Percentiles rank a stretch among this genome's conserved stretches.
Conservation (phyloP, 2,329 filamentous ascomycete genomes). For the Trichoderma citrinoviride region DNA sequence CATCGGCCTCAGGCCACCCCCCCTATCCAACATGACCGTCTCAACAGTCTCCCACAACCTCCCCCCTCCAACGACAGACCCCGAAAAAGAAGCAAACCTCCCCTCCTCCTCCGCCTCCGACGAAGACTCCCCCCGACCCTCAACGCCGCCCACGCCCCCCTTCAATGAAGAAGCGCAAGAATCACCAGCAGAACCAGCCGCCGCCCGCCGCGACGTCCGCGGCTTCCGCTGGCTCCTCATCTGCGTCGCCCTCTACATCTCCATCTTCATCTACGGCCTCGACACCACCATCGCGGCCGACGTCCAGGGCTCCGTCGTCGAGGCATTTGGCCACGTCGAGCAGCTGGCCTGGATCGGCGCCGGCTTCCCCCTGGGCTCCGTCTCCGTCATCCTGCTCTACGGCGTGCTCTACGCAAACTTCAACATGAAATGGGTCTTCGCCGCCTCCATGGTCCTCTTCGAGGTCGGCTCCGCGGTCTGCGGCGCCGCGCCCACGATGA, state of each 20-base stretch:
- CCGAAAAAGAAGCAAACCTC: not conserved
- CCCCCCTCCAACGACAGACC: not conserved
- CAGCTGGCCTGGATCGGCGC: conserved; percentile 44
- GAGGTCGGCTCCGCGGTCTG: conserved; percentile 37
- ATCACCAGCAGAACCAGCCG: not conserved
- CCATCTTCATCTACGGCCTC: conserved; percentile 19
- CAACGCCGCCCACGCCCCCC: not conserved
- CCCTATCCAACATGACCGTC: too few species aligned
- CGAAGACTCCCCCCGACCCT: not conserved
- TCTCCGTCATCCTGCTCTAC: conserved; percentile 37
- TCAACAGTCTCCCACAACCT: too few species aligned
- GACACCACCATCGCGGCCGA: conserved; percentile 52
- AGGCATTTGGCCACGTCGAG: conserved; percentile 37
- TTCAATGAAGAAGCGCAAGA: too few species aligned
- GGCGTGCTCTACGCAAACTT: conserved; percentile 43
- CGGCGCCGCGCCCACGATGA: conserved; percentile 43
- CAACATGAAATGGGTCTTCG: conserved; percentile 43
- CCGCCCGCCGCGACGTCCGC: not conserved
- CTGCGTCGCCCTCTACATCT: conserved; percentile 15
- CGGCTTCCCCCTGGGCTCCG: conserved; percentile 42
- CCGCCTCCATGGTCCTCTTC: conserved; percentile 29
- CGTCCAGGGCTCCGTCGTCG: conserved; percentile 43
- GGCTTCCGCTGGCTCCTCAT: conserved; percentile 18
- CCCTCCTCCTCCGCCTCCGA: not conserved
- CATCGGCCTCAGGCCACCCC: too few species aligned